phyloP scores from a whole-genome alignment of 768 basidiomycete species.

The Lentinula lateritia region DNA sequence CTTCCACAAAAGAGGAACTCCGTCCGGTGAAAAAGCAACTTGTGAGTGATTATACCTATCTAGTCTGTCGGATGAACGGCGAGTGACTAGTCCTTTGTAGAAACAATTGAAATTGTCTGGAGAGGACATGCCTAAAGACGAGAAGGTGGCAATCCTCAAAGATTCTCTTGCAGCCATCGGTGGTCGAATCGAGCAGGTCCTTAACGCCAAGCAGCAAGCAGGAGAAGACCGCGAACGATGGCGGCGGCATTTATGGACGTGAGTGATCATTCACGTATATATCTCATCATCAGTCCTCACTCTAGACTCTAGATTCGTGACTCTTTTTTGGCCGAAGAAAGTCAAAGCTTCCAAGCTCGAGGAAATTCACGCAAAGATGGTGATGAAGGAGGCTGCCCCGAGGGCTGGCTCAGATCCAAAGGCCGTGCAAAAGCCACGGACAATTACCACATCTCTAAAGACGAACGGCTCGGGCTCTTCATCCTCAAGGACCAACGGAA shows the following conservation, averaged over 20 bases:
- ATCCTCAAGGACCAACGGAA: conserved; percentile 53
- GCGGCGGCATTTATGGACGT: conserved; percentile 97
- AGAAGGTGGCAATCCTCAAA: conserved; percentile 94
- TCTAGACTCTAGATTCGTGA: conserved; percentile 65
- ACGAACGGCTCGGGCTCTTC: conserved; percentile 43
- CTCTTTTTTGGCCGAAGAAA: conserved; percentile 96
- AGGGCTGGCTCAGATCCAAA: conserved; percentile 46
- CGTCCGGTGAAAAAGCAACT: conserved; percentile 96
- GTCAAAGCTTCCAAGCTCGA: conserved; percentile 91
- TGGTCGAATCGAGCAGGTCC: conserved; percentile 80
- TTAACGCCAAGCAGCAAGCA: conserved; percentile 65
- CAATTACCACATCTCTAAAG: conserved; percentile 38
- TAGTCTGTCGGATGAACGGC: background rate
- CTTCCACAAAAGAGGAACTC: conserved; percentile 86
- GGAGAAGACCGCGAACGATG: conserved; percentile 85
- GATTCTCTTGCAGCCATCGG: conserved; percentile 94
- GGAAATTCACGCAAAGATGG: conserved; percentile 96
- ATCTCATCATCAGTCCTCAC: conserved; percentile 1
- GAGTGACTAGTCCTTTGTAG: conserved; percentile 28
- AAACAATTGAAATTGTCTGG: conserved; percentile 95
- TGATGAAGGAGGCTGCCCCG: conserved; percentile 77
- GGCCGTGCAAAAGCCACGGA: conserved; percentile 55
- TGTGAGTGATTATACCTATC: conserved; percentile 36
- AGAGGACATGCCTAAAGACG: conserved; percentile 89
- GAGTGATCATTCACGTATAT: conserved; percentile 29